Conservation (phyloP, 139 green algal species). For the Dunaliella sp. region DNA sequence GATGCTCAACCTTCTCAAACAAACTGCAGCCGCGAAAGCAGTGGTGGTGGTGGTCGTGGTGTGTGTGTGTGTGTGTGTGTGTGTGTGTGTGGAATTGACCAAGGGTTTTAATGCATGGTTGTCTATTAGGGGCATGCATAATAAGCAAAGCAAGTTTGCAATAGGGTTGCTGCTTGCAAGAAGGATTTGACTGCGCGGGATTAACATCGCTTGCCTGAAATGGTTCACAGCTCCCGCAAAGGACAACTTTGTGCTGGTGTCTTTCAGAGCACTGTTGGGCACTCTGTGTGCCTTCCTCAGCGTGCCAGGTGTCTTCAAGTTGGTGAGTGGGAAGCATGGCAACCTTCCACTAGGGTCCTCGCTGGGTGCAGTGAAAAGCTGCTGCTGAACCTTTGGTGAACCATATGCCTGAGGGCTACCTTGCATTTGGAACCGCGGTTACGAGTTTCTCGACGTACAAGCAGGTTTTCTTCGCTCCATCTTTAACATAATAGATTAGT, state of each 20-base stretch:
- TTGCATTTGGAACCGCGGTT: no score
- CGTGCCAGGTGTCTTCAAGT: neutral
- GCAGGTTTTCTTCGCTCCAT: no score
- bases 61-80: neutral
- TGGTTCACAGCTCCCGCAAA: slow-evolving; percentile 11
- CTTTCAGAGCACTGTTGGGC: neutral
- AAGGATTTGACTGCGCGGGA: neutral
- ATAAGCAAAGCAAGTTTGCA: no score
- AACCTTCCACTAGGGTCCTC: no score
- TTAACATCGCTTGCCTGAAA: neutral
- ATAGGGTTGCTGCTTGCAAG: neutral
- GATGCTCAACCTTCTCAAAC: slow-evolving; percentile 2
- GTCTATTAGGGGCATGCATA: no score
- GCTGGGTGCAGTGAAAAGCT: no score
- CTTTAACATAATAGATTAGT: no score
- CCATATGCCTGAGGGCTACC: no score
- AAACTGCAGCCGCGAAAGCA: neutral
- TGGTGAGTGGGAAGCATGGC: no score
- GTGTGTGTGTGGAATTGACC: neutral
- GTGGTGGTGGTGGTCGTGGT: no score
- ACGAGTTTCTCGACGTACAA: no score
- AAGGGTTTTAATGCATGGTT: neutral
- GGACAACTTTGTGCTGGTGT: neutral
- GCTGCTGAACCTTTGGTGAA: no score
- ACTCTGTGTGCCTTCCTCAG: neutral